Percentiles rank a stretch among this genome's conserved stretches.
These are phyloP conservation scores for Trametes cingulata DNA, from an alignment of 768 basidiomycete genomes.

Conservation along the genomic window DNA sequence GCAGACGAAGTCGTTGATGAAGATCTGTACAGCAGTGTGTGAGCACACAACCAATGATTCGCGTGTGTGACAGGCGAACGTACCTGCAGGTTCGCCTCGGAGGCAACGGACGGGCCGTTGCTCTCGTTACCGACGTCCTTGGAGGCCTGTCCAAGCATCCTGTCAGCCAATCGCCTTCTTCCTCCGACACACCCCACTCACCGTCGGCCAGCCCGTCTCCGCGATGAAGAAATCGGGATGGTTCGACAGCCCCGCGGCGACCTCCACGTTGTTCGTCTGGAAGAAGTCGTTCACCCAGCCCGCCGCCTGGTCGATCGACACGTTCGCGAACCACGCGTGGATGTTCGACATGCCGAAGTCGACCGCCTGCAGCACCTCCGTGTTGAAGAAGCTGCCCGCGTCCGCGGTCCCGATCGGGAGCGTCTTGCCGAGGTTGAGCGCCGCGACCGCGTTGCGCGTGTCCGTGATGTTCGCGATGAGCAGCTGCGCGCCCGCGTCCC, in stretches of 20 bases:
- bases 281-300: constrained; percentile 86
- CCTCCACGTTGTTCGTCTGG: constrained; percentile 56
- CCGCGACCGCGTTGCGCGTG: constrained; percentile 55
- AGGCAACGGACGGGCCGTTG: constrained; percentile 71
- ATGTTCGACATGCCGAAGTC: constrained; percentile 90
- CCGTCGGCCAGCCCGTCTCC: constrained; percentile 89
- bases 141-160: constrained; percentile 38
- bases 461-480: constrained; percentile 69
- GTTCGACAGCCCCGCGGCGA: constrained; percentile 62
- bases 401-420: constrained; percentile 81
- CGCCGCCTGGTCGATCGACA: constrained; percentile 64
- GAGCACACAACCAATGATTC: background rate
- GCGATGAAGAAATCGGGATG: constrained; percentile 86
- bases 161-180: background rate
- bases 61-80: background rate
- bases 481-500: constrained; percentile 60
- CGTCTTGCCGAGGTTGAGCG: constrained; percentile 56
- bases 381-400: constrained; percentile 86
- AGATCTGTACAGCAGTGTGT: constrained; percentile 47
- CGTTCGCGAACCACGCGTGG: constrained; percentile 92
- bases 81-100: constrained; percentile 52
- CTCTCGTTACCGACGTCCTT: constrained; percentile 56
- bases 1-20: constrained; percentile 87
- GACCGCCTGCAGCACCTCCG: constrained; percentile 55
- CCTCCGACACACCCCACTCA: constrained; percentile 27